These are phyloP conservation scores for Phytophthora europaea DNA, from an alignment of 352 stramenopile species.

Conservation along the genomic window DNA sequence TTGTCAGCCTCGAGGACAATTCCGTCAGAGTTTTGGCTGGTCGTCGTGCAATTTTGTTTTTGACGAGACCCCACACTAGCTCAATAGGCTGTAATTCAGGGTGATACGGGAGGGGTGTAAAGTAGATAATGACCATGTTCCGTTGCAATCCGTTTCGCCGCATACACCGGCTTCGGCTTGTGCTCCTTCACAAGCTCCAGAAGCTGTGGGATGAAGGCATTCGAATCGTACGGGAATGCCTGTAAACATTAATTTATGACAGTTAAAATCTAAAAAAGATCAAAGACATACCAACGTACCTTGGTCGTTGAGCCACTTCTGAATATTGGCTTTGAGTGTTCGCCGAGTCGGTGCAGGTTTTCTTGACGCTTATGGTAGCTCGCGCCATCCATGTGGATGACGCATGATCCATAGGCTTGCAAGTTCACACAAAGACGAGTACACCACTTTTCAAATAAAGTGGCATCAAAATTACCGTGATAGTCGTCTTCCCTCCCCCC, in stretches of 20 bases:
- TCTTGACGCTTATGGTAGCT: too few relatives aligned
- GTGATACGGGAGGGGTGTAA: not conserved
- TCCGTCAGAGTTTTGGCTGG: not conserved
- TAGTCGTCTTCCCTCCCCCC: not conserved
- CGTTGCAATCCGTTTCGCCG: not conserved
- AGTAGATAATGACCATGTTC: not conserved
- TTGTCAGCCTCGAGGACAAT: not conserved
- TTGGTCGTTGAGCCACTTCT: too few relatives aligned
- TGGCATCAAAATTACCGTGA: not conserved
- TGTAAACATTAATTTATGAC: not conserved
- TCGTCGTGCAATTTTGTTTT: not conserved
- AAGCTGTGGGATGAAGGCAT: not conserved
- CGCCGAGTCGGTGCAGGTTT: too few relatives aligned
- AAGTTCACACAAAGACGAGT: not conserved
- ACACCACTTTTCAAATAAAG: not conserved
- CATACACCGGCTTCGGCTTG: not conserved
- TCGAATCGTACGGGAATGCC: not conserved
- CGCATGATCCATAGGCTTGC: not conserved
- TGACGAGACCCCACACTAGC: not conserved
- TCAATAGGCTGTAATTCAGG: not conserved
- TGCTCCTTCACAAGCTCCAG: not conserved
- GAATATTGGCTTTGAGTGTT: too few relatives aligned
- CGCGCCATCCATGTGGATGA: not conserved
- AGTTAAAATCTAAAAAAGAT: not conserved
- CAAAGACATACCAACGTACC: not conserved